phyloP scores from a whole-genome alignment of 352 stramenopile species.

The Stramenopiles sp. region DNA sequence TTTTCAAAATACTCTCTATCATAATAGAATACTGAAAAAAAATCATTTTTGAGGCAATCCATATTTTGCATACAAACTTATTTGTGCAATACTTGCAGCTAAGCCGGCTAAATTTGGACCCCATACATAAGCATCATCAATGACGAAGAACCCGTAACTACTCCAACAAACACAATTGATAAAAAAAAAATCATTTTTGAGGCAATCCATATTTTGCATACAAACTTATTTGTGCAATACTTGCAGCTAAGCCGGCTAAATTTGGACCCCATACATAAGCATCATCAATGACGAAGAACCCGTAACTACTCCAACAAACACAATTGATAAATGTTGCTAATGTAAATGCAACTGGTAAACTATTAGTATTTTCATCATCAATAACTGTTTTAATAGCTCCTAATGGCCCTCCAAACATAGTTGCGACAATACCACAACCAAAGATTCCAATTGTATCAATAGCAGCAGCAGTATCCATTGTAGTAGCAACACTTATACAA shows the following conservation, averaged over 20 bases:
- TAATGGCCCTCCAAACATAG: constrained; percentile 1
- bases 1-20: too few species aligned
- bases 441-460: not conserved
- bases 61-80: not conserved
- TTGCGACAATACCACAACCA: not conserved
- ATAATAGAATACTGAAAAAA: too few species aligned
- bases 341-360: not conserved
- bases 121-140: not conserved
- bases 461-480: not conserved
- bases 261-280: constrained; percentile 3
- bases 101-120: not conserved
- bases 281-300: constrained; percentile 7
- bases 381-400: constrained; percentile 2
- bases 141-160: not conserved
- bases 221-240: not conserved
- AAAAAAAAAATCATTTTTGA: not conserved
- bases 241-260: not conserved
- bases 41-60: not conserved
- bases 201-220: not conserved
- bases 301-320: not conserved
- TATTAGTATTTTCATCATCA: constrained; percentile 1
- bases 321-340: constrained; percentile 3
- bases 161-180: not conserved
- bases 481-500: not conserved
- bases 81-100: not conserved